A percentile compares a stretch with the other conserved stretches of the same genome.
Conservation (phyloP, 306 rosid genomes). For the Vicia faba region DNA sequence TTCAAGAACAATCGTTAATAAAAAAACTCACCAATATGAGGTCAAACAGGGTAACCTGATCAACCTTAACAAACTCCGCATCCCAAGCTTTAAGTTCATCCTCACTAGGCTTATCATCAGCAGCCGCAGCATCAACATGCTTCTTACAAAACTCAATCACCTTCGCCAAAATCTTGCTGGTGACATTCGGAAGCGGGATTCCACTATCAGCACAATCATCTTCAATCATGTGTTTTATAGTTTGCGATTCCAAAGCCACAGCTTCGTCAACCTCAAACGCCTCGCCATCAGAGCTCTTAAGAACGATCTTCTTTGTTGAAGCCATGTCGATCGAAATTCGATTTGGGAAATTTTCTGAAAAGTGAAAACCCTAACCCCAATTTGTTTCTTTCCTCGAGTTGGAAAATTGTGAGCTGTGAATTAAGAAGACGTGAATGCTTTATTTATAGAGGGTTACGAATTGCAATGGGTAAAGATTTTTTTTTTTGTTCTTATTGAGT, state of each 20-base stretch:
- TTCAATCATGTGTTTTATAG: slow-evolving; percentile 76
- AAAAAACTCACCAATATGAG: slow-evolving; percentile 59
- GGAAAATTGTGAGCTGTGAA: not conserved
- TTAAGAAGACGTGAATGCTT: not conserved
- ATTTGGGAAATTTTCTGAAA: not conserved
- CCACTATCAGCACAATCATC: slow-evolving; percentile 67
- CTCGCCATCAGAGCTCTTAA: slow-evolving; percentile 76
- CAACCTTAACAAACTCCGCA: slow-evolving; percentile 70
- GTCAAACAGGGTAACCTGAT: slow-evolving; percentile 74
- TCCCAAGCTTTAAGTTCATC: slow-evolving; percentile 74
- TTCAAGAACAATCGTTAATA: too few relatives aligned
- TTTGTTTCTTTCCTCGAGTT: not conserved
- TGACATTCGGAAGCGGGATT: slow-evolving; percentile 77
- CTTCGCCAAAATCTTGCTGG: slow-evolving; percentile 75
- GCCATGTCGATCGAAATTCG: slow-evolving; percentile 36
- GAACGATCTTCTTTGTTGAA: slow-evolving; percentile 54
- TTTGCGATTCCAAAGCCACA: slow-evolving; percentile 81
- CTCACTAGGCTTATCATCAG: slow-evolving; percentile 52
- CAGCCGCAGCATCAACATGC: slow-evolving; percentile 52
- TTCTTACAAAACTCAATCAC: slow-evolving; percentile 78
- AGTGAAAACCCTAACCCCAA: slow-evolving; percentile 31
- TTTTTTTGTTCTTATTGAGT: not conserved
- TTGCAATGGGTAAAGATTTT: not conserved
- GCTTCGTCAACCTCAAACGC: slow-evolving; percentile 70
- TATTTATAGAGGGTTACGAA: not conserved